Evolutionary conservation across 345 rosid species (phyloP), one percentile per base, ranked within the genome.

Genomic region (Passiflora organensis): DNA sequence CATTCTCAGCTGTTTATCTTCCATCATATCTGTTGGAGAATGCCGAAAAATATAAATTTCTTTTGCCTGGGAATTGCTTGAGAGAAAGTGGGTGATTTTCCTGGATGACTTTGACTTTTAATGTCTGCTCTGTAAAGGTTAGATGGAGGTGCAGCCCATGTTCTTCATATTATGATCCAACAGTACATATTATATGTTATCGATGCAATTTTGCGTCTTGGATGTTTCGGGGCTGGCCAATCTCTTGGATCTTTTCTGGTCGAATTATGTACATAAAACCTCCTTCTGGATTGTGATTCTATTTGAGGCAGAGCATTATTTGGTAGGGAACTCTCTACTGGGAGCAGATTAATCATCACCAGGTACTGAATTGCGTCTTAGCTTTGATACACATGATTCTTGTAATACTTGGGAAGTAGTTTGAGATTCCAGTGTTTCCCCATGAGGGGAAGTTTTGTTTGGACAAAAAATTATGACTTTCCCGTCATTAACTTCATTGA

Each of bases 1-100:
- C 89, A 12, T 82, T 63, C 53, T 85, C 89, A 0, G 93, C 77
- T 13, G 93, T 82, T 62, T 78, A 85, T 62, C 83, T 82, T 56
- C 89, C 93, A 1, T 71, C 78, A 0, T 75, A 74, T 57, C 80
- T 85, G 11, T 41, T 85, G 13, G 84, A 80, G 71, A 82, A 82
- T 2, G 77, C 89, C 0, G 83, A 78, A 5, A 61, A 58, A 65
- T 85, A 78, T 56, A 82, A 68, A 59, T 82, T 74, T 64, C 80
- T 82, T 14, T 63, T 82, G 63, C 87, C 87, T n/a, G 87, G 84
- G 37, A 69, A 78, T 57, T 82, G 87, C 67, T 11, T 62, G 25
- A 68, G 87, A 66, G 78, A 74, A 42, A 76, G 81, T 76, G 86
- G 74, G 72, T 81, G 68, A 72, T 44, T 19, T 46, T 66, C 55